phyloP scores from a whole-genome alignment of 1,139 yeast genomes.

The Hemisphaericaspora subhashii region DNA sequence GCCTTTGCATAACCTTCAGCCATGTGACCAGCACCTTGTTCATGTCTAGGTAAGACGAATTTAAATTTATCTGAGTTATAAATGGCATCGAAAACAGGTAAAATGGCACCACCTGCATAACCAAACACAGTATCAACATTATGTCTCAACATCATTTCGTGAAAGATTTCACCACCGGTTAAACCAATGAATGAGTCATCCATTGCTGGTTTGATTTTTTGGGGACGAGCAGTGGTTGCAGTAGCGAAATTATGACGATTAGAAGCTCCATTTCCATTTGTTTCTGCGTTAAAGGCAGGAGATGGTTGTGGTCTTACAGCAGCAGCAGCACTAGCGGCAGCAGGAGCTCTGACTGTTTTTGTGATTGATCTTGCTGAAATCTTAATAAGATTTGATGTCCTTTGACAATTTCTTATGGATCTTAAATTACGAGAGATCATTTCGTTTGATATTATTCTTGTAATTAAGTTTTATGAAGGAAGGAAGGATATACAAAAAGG shows the following conservation, averaged over 20 bases:
- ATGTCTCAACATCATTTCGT: slow-evolving; percentile 97
- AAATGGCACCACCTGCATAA: slow-evolving; percentile 97
- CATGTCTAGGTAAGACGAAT: slow-evolving; percentile 93
- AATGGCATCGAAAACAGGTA: slow-evolving; percentile 97
- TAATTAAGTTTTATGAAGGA: no score
- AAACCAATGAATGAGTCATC: slow-evolving; percentile 91
- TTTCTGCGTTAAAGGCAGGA: slow-evolving; percentile 36
- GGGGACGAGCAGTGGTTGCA: slow-evolving; percentile 6
- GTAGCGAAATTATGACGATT: slow-evolving; percentile 8
- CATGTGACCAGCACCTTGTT: slow-evolving; percentile 99
- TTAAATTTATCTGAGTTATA: slow-evolving; percentile 86
- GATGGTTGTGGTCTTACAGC: slow-evolving; percentile 37
- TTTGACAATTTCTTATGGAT: slow-evolving; percentile 9
- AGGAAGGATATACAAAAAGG: not conserved
- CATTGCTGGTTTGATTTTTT: slow-evolving; percentile 33
- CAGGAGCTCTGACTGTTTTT: slow-evolving; percentile 31
- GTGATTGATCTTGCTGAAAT: slow-evolving; percentile 28
- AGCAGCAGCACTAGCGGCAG: slow-evolving; percentile 37
- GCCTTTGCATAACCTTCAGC: slow-evolving; percentile 99
- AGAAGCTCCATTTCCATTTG: slow-evolving; percentile 10
- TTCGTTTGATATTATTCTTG: slow-evolving; percentile 5
- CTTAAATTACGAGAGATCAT: slow-evolving; percentile 16
- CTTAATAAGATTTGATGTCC: slow-evolving; percentile 9
- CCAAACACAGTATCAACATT: slow-evolving; percentile 93
- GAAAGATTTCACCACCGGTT: slow-evolving; percentile 96